Evolutionary conservation across 148 eudicot genomes (phyloP).

Genomic region (Talinum fruticosum): DNA sequence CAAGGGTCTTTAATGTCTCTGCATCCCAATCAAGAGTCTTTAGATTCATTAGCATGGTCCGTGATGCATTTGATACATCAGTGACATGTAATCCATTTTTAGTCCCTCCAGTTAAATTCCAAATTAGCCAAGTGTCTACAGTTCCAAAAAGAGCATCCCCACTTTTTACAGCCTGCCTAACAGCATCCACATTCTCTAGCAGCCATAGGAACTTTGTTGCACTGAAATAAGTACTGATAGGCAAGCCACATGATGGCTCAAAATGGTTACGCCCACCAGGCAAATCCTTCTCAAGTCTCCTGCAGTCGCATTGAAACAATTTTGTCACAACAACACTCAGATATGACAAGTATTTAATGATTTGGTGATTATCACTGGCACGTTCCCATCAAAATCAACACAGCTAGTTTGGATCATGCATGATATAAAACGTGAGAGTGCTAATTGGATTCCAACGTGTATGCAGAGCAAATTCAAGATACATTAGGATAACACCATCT

Average conservation of each 20-base stretch:
- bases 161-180: conserved; percentile 59
- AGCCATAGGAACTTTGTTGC: conserved; percentile 88
- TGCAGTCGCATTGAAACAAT: conserved; percentile 27
- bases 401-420: background rate
- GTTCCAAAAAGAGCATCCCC: conserved; percentile 97
- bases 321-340: background rate
- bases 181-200: conserved; percentile 74
- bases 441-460: too few species aligned
- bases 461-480: background rate
- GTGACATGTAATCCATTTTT: conserved; percentile 77
- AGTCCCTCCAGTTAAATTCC: conserved; percentile 91
- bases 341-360: background rate
- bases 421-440: background rate
- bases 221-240: conserved; percentile 96
- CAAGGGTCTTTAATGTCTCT: conserved; percentile 54
- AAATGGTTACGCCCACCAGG: conserved; percentile 87
- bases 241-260: conserved; percentile 79
- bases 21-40: conserved; percentile 83
- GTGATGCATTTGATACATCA: conserved; percentile 90
- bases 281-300: conserved; percentile 79
- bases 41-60: conserved; percentile 94
- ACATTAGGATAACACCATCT: too few species aligned
- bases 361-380: background rate
- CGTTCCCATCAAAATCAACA: background rate
- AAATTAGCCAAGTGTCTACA: conserved; percentile 89